A percentile compares a stretch with the other conserved stretches of the same genome.
Evolutionary conservation across 23 red algal genomes (phyloP).

Genomic region (Gracilaria domingensis): DNA sequence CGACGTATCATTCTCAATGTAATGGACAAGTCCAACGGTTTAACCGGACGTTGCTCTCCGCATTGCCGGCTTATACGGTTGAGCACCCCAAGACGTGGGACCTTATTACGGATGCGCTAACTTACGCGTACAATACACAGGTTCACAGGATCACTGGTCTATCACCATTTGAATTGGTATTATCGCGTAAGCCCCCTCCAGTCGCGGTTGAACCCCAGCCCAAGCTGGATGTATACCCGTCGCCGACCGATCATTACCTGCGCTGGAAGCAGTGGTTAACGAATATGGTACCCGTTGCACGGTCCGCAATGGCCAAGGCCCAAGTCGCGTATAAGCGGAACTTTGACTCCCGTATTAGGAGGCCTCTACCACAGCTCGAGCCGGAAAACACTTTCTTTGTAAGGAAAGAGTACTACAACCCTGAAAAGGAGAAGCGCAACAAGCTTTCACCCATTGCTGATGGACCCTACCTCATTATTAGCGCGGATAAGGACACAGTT

Average conservation of each 20-base stretch:
- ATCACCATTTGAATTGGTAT: background rate
- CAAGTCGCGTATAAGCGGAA: background rate
- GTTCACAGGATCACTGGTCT: background rate
- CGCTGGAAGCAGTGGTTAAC: background rate
- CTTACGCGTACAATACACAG: conserved; percentile 33
- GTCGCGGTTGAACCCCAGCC: background rate
- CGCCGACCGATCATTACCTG: background rate
- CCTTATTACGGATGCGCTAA: background rate
- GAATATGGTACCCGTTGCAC: background rate
- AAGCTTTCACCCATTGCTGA: conserved; percentile 37
- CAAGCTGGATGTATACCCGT: background rate
- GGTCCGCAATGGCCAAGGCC: background rate
- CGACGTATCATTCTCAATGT: conserved; percentile 36
- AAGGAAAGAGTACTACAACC: background rate
- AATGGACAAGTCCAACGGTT: conserved; percentile 62
- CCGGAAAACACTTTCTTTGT: background rate
- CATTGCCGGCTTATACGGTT: background rate
- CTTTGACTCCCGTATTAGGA: background rate
- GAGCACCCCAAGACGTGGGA: conserved; percentile 12
- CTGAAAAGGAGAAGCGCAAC: background rate
- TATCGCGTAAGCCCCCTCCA: conserved; percentile 1
- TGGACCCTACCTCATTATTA: conserved; percentile 8
- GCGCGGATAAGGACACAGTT: background rate
- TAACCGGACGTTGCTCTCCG: conserved; percentile 25
- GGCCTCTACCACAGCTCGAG: background rate